Conservation (phyloP, 2,329 filamentous ascomycete genomes). For the Diaporthe sp. region DNA sequence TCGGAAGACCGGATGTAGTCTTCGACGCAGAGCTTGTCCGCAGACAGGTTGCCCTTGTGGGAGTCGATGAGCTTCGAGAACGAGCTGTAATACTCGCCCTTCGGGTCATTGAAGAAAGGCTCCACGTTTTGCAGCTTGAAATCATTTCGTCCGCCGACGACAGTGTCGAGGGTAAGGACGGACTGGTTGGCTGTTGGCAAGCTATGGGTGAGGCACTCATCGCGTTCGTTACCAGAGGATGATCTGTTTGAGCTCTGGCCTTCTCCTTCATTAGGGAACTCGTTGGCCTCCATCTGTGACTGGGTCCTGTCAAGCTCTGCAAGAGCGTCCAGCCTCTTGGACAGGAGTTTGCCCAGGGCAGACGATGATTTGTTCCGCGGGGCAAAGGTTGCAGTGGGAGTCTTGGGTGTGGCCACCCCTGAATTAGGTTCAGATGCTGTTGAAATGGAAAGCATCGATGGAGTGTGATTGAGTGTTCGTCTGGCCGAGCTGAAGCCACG, state of each 20-base stretch:
- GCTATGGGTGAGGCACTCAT: constrained; percentile 1
- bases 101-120: constrained; percentile 75
- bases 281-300: constrained; percentile 41
- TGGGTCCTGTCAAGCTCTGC: constrained; percentile 31
- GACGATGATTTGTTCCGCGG: constrained; percentile 17
- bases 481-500: constrained; percentile 18
- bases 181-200: constrained; percentile 31
- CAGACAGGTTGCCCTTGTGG: constrained; percentile 67
- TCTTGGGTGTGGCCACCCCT: constrained; percentile 16
- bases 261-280: constrained; percentile 43
- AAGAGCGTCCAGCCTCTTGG: constrained; percentile 27
- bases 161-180: constrained; percentile 65
- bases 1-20: constrained; percentile 74
- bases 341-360: constrained; percentile 31
- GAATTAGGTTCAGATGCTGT: constrained; percentile 27
- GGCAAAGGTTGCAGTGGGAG: neutral
- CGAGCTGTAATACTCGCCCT: constrained; percentile 69
- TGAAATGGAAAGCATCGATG: constrained; percentile 12
- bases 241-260: constrained; percentile 38
- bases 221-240: constrained; percentile 31
- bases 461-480: neutral
- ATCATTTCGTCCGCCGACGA: constrained; percentile 72
- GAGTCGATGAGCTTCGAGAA: constrained; percentile 70
- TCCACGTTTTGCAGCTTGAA: constrained; percentile 75
- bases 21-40: constrained; percentile 72